Evolutionary conservation across 306 rosid species (phyloP), one percentile per base, ranked within the genome.

Genomic region (Cucumis sativus): DNA sequence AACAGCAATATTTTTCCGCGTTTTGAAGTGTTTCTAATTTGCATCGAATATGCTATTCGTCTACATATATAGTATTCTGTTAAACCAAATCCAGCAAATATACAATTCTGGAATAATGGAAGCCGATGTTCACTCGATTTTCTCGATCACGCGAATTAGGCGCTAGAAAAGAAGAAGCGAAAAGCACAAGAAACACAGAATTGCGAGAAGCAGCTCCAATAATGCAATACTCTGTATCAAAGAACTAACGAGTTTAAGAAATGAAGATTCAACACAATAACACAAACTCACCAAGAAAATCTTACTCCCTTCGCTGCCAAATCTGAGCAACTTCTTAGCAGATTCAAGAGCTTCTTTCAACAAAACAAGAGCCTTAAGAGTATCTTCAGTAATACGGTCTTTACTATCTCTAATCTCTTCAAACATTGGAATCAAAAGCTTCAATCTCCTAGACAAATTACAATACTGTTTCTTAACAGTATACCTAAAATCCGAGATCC

Each of bases 401-500:
- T 84, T 85, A 52, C 81, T 79, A 70, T 96, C 98, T 77, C 93
- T 80, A 82, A 95, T 91, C 87, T 92, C 99, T 79, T 96, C 97
- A 60, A 96, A 92, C 93, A 96, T 84, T 66, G 99, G 99, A 7
- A 82, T 91, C 79, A 96, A 76, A 10, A 96, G 92, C 87, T 96
- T 96, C 85, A 96, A 33, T 84, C 99, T 84, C 80, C 99, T 80
- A 3, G 96, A 90, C 80, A 96, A 77, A 88, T 96, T 96, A 40
- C 96, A 91, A 75, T 88, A 96, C 80, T 92, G 97, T 79, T 89
- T 96, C 93, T 96, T 96, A 47, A 96, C 91, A 78, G 88, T 68
- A 67, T 80, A 86, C 61, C 91, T 82, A 87, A 85, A 96, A 52
- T 96, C 97, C 9, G 96, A 90, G 90, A 96, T 92, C 85, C 85